phyloP scores from a whole-genome alignment of 352 stramenopile genomes.

The Phytophthora tentaculata region DNA sequence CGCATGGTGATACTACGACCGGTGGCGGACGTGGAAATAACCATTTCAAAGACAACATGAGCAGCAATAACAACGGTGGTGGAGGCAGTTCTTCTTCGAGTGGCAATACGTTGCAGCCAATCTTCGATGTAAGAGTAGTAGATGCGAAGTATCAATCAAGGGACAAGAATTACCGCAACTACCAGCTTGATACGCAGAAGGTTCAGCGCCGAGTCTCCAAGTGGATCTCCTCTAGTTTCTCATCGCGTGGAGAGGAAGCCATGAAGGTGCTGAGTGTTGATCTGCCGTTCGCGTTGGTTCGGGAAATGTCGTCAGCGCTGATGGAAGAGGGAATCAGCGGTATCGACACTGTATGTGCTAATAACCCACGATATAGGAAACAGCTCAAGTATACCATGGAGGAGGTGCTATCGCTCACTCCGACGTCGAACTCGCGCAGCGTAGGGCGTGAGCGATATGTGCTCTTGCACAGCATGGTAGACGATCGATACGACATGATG shows the following conservation, averaged over 20 bases:
- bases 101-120: constrained; percentile 48
- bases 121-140: constrained; percentile 82
- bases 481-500: constrained; percentile 90
- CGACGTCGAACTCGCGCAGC: constrained; percentile 45
- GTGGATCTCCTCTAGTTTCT: constrained; percentile 86
- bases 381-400: constrained; percentile 84
- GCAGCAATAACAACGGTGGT: constrained; percentile 25
- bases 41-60: constrained; percentile 34
- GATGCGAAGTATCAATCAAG: constrained; percentile 72
- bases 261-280: constrained; percentile 89
- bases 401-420: constrained; percentile 61
- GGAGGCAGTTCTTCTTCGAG: constrained; percentile 10
- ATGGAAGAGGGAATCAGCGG: constrained; percentile 72
- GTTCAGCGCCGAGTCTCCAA: constrained; percentile 86
- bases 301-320: constrained; percentile 81
- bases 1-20: constrained; percentile 21
- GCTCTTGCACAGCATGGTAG: constrained; percentile 81
- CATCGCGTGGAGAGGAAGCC: constrained; percentile 69
- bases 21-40: constrained; percentile 32
- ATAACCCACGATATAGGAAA: constrained; percentile 80
- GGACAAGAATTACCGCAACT: constrained; percentile 60
- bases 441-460: constrained; percentile 78
- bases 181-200: constrained; percentile 75
- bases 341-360: constrained; percentile 61
- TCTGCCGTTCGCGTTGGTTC: constrained; percentile 77